Evolutionary conservation across 164 flowering plant genomes (phyloP), one percentile per base, ranked within the genome.

Genomic region (Vitis rotundifolia): DNA sequence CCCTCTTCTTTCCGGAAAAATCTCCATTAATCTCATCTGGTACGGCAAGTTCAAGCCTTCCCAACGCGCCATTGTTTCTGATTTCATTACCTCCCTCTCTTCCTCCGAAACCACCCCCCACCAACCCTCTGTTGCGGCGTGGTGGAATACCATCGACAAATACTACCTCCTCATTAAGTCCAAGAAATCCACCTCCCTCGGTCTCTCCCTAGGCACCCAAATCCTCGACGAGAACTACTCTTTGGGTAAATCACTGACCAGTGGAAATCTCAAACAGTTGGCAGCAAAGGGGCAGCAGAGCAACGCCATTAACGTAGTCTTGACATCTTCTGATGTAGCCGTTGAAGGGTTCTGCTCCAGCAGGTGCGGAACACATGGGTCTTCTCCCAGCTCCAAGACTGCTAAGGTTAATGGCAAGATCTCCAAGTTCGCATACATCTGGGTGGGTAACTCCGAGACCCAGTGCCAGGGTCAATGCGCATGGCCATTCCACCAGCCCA

Each of bases 401-500:
- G 64, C 68, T n/a, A 12, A 61, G 2, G 47, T 60, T 0, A 58
- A 63, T 6, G 71, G 72, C 5, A 78, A 71, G 44, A 63, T 22
- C 2, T 65, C 48, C 69, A 86, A 76, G 63, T 82, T 84, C 19
- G 84, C 90, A 1, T 89, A 85, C 83, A 76, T 87, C 19, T 87
- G 91, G 93, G 93, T 89, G 0, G 90, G 88, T 0, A 87, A 87
- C 79, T 80, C 88, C 0, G 88, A 79, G 81, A 74, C 80, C 1
- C 88, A 83, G 55, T 87, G 90, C 72, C 87, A 88, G 0, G 88
- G 90, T 9, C 79, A 80, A 55, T 87, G 90, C 71, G 90, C 90
- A 2, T 87, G 88, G 90, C 90, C 90, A 1, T 87, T 84, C 75
- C 87, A 87, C 79, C 87, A 83, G 75, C 90, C 90, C 49, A 73